These are phyloP conservation scores for Trapa bicornis DNA, from an alignment of 345 rosid species.

Conservation along the genomic window DNA sequence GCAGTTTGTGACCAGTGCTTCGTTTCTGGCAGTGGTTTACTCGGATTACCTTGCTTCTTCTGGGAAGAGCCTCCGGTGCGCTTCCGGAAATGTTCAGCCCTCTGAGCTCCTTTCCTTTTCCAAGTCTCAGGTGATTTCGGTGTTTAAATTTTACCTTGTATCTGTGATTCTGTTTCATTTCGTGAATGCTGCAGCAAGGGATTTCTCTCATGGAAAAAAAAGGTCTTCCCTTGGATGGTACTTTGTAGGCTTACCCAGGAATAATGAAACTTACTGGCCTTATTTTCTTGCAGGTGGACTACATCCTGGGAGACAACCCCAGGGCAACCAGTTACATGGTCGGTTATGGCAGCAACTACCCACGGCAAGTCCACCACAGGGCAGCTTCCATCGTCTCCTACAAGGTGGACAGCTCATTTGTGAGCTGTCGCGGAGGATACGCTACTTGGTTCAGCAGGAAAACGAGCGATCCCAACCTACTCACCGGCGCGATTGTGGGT, in stretches of 20 bases:
- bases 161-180: too few species aligned
- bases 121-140: constrained; percentile 53
- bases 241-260: not conserved
- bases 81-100: constrained; percentile 49
- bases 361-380: constrained; percentile 81
- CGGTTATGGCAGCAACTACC: constrained; percentile 90
- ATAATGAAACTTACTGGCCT: not conserved
- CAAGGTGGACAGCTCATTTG: constrained; percentile 49
- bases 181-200: too few species aligned
- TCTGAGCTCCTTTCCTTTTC: constrained; percentile 67
- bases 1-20: constrained; percentile 89
- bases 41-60: constrained; percentile 76
- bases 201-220: too few species aligned
- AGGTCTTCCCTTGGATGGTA: too few species aligned
- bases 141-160: too few species aligned
- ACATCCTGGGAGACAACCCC: constrained; percentile 95
- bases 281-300: constrained; percentile 51
- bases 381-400: constrained; percentile 82
- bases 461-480: constrained; percentile 74
- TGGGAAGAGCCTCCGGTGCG: constrained; percentile 38
- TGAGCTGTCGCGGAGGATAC: constrained; percentile 88
- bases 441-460: constrained; percentile 82
- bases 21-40: constrained; percentile 66
- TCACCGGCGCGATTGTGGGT: constrained; percentile 81
- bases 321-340: constrained; percentile 96